Evolutionary conservation across 1,139 yeast species (phyloP).

Genomic region (Debaryomyces nepalensis): DNA sequence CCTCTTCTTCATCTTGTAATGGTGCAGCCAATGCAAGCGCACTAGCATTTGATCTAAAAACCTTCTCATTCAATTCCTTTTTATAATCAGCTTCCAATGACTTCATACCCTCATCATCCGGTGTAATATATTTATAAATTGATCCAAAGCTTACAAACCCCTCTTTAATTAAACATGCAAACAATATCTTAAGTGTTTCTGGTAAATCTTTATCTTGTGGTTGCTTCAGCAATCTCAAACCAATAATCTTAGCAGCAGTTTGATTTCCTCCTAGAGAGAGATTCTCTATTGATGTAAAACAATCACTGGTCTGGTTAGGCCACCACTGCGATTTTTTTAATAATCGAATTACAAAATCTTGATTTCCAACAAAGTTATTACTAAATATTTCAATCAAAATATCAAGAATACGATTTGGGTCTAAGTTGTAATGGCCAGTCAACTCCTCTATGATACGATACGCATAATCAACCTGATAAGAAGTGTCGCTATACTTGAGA

Average conservation of each 20-base stretch:
- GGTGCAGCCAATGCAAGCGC: slow-evolving; percentile 92
- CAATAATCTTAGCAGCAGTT: slow-evolving; percentile 64
- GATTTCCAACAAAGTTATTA: slow-evolving; percentile 48
- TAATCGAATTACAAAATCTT: slow-evolving; percentile 52
- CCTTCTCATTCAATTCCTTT: slow-evolving; percentile 61
- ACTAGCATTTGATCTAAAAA: slow-evolving; percentile 68
- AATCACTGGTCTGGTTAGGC: slow-evolving; percentile 52
- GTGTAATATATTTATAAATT: slow-evolving; percentile 60
- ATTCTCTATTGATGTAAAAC: slow-evolving; percentile 29
- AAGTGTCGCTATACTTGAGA: slow-evolving; percentile 44
- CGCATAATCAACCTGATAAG: slow-evolving; percentile 50
- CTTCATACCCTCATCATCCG: slow-evolving; percentile 46
- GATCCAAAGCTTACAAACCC: slow-evolving; percentile 71
- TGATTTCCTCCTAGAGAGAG: slow-evolving; percentile 59
- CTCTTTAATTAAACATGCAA: slow-evolving; percentile 64
- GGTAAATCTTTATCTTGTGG: slow-evolving; percentile 40
- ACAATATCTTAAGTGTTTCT: slow-evolving; percentile 51
- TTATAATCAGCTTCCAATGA: slow-evolving; percentile 51
- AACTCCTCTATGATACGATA: slow-evolving; percentile 57
- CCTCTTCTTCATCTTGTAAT: slow-evolving; percentile 68
- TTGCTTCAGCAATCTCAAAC: slow-evolving; percentile 53
- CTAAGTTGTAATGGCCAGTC: slow-evolving; percentile 79
- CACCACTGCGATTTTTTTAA: slow-evolving; percentile 65
- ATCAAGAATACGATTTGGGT: slow-evolving; percentile 74
- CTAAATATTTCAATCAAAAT: slow-evolving; percentile 57